Percentiles rank a stretch among this genome's conserved stretches.
Conservation (phyloP, 2,329 filamentous ascomycete species). For the Lecanicillium sp. region DNA sequence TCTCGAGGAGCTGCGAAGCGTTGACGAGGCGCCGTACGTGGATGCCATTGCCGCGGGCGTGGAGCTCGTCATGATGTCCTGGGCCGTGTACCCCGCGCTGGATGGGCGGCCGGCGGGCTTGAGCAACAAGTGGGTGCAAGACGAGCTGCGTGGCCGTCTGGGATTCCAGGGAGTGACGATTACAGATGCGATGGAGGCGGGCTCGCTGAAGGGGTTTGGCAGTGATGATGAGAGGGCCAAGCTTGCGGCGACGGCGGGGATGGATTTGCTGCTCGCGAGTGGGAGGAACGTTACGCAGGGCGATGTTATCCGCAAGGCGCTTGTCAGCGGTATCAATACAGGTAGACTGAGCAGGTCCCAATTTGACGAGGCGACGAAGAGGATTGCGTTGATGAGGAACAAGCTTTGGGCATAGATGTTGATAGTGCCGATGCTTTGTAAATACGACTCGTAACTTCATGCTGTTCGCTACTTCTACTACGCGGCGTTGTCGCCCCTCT, state of each 20-base stretch:
- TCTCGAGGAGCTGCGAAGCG: constrained; percentile 12
- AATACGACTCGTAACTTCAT: not conserved
- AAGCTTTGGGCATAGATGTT: constrained; percentile 7
- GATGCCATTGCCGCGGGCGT: constrained; percentile 17
- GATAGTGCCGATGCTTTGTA: not conserved
- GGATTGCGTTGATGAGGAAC: constrained; percentile 16
- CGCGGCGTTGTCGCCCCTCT: constrained; percentile 15
- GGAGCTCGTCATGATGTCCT: constrained; percentile 18
- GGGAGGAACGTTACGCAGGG: constrained; percentile 17
- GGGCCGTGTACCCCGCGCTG: constrained; percentile 18
- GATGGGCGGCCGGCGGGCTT: constrained; percentile 18
- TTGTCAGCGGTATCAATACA: constrained; percentile 12
- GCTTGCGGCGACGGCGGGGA: constrained; percentile 16
- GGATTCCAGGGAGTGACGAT: constrained; percentile 18
- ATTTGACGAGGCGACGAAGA: constrained; percentile 17
- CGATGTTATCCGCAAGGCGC: constrained; percentile 13
- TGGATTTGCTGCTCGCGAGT: constrained; percentile 18
- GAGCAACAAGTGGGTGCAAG: constrained; percentile 17
- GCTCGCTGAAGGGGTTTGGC: constrained; percentile 13
- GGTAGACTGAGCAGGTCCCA: constrained; percentile 12
- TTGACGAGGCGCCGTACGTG: constrained; percentile 16
- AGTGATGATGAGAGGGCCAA: constrained; percentile 9
- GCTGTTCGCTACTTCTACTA: not conserved
- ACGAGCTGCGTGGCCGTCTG: constrained; percentile 17
- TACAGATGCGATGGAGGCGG: constrained; percentile 19